Evolutionary conservation across 2,329 filamentous ascomycete species (phyloP).

Genomic region (Exophiala mesophila): DNA sequence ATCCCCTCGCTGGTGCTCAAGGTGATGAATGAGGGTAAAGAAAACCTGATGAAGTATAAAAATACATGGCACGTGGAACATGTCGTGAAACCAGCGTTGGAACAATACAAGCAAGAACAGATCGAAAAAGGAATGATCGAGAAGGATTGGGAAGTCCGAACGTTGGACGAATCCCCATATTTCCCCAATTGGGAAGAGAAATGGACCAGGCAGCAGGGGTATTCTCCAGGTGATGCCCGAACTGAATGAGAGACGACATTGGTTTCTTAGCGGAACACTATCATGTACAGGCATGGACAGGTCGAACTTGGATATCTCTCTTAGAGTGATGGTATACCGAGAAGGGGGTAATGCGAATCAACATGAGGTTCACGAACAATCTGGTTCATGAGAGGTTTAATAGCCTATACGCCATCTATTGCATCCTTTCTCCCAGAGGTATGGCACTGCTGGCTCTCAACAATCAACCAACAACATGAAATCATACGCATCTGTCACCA

Average conservation of each 20-base stretch:
- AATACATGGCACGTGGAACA: constrained; percentile 75
- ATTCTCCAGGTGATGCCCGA: constrained; percentile 24
- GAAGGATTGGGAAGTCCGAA: constrained; percentile 61
- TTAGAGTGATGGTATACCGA: too few relatives aligned
- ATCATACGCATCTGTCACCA: too few relatives aligned
- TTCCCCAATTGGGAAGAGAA: constrained; percentile 73
- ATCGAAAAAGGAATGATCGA: constrained; percentile 56
- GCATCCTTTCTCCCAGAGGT: too few relatives aligned
- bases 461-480: too few relatives aligned
- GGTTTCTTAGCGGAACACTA: not conserved
- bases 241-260: not conserved
- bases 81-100: constrained; percentile 61
- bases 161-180: constrained; percentile 69
- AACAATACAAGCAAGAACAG: constrained; percentile 63
- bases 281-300: not conserved
- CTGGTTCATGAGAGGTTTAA: too few relatives aligned
- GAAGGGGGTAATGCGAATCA: too few relatives aligned
- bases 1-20: constrained; percentile 65
- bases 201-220: constrained; percentile 63
- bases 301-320: not conserved
- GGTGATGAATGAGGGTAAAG: constrained; percentile 66
- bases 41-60: constrained; percentile 71
- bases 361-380: too few relatives aligned
- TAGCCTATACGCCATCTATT: too few relatives aligned
- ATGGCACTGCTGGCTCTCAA: too few relatives aligned